A percentile compares a stretch with the other conserved stretches of the same genome.
phyloP scores from a whole-genome alignment of 2,329 filamentous ascomycete genomes.

The Neonectria faginata region DNA sequence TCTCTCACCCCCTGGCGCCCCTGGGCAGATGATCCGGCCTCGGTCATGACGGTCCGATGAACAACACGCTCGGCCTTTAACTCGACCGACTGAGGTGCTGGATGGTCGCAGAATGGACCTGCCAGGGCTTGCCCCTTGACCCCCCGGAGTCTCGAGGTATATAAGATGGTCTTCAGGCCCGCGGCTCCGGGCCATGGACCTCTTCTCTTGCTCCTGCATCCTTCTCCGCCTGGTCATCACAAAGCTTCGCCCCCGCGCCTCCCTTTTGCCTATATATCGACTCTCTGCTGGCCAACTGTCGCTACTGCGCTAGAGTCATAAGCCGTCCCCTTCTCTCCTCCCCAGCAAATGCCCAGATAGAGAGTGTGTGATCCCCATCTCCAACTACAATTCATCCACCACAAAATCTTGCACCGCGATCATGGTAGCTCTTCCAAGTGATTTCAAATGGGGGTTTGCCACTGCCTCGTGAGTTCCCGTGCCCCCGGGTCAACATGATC shows the following conservation, averaged over 20 bases:
- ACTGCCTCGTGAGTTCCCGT: slow-evolving; percentile 72
- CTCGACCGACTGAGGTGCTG: slow-evolving; percentile 30
- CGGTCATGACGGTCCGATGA: slow-evolving; percentile 65
- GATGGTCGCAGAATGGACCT: slow-evolving; percentile 28
- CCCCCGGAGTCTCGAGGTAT: slow-evolving; percentile 39
- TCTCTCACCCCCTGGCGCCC: slow-evolving; percentile 35
- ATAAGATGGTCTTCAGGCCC: slow-evolving; percentile 41
- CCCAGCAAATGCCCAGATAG: neutral
- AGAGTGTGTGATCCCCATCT: slow-evolving; percentile 3
- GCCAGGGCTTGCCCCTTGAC: slow-evolving; percentile 13
- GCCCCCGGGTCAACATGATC: slow-evolving; percentile 28
- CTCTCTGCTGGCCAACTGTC: slow-evolving; percentile 1
- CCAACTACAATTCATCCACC: slow-evolving; percentile 6
- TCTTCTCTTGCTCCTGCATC: slow-evolving; percentile 11
- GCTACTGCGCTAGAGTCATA: neutral
- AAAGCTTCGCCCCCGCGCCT: neutral
- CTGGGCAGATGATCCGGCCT: slow-evolving; percentile 50
- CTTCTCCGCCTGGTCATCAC: neutral
- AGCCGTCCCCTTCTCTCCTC: neutral
- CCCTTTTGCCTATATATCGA: slow-evolving; percentile 3
- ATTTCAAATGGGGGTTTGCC: slow-evolving; percentile 85
- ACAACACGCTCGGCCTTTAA: slow-evolving; percentile 25
- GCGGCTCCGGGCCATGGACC: slow-evolving; percentile 26
- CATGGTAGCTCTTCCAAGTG: slow-evolving; percentile 70
- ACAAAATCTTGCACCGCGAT: neutral